Percentiles rank a stretch among this genome's conserved stretches.
phyloP scores from a whole-genome alignment of 495 filamentous ascomycete genomes.

The Mytilinidion resinicola region DNA sequence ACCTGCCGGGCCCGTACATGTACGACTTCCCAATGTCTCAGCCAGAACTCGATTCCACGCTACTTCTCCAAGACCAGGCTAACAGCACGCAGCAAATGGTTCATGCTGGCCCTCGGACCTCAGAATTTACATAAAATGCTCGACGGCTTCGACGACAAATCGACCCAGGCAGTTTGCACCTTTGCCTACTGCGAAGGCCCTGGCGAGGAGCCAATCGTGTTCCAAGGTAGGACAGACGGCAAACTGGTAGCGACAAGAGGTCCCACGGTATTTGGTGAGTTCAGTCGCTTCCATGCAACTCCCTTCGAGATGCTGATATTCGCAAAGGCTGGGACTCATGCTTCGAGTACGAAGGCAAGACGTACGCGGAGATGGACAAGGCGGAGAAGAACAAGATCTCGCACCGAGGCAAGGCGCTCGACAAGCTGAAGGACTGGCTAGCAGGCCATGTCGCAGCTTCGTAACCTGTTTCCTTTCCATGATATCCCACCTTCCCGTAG shows the following conservation, averaged over 20 bases:
- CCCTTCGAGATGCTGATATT: constrained; percentile 3
- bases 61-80: background rate
- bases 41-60: background rate
- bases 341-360: constrained; percentile 90
- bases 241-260: constrained; percentile 73
- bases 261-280: constrained; percentile 72
- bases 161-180: constrained; percentile 88
- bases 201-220: constrained; percentile 76
- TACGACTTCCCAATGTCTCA: constrained; percentile 40
- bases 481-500: background rate
- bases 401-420: constrained; percentile 78
- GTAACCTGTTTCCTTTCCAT: background rate
- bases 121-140: constrained; percentile 87
- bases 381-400: constrained; percentile 87
- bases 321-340: constrained; percentile 80
- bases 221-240: constrained; percentile 75
- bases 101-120: constrained; percentile 74
- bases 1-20: constrained; percentile 96
- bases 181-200: constrained; percentile 88
- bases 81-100: constrained; percentile 69
- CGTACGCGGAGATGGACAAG: constrained; percentile 97
- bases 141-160: constrained; percentile 80
- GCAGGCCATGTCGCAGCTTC: constrained; percentile 28
- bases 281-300: constrained; percentile 14
- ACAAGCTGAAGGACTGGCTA: constrained; percentile 81